Base-by-base conservation (phyloP, 148 eudicot genomes). In the Oxyria digyna region DNA sequence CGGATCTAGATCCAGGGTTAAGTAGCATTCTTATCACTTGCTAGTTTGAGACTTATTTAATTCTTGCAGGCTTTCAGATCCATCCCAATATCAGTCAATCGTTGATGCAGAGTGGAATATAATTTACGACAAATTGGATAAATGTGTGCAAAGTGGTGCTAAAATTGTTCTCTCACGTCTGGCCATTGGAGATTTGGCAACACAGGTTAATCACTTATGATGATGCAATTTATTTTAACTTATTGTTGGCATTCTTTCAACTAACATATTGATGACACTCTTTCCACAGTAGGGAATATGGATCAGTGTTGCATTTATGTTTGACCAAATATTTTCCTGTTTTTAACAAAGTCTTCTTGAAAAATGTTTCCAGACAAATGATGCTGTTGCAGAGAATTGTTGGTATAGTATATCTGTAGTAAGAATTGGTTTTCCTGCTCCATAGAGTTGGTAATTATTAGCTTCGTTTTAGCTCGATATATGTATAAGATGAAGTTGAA, bases 101-200 rank as follows among this genome's bases (percentile, higher is more conserved):
- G 98, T 93, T 79, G 96, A 93, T 83, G 98, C 98, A 17, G 98
- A 93, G 71, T 93, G 98, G 98, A 93, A 93, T 79, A 93, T 93
- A 46, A 93, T 93, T 45, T 93, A 93, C 57, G 96, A 89, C 74
- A 93, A 93, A 73, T 76, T 93, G 80, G 98, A 93, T 72, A 93
- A 89, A 81, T 93, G 98, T 73, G 98, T 86, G 62, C 84, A 86
- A 73, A 86, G 96, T 78, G 98, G 96, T 74, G 98, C 98, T 52
- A 93, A 93, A 84, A 88, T 93, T 81, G 85, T 90, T 74, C 79
- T 93, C 40, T 93, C 98, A 40, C 89, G 96, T 17, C 78, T 93
- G 71, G 98, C 98, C 70, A 89, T 46, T 71, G 98, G 98, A 63
- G 98, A 93, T 83, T 77, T 93, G 71, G 98, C 74, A 62, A 93